Percentiles rank a stretch among this genome's conserved stretches.
Conservation (phyloP, 2,329 filamentous ascomycete genomes). For the Neonectria coccinea region DNA sequence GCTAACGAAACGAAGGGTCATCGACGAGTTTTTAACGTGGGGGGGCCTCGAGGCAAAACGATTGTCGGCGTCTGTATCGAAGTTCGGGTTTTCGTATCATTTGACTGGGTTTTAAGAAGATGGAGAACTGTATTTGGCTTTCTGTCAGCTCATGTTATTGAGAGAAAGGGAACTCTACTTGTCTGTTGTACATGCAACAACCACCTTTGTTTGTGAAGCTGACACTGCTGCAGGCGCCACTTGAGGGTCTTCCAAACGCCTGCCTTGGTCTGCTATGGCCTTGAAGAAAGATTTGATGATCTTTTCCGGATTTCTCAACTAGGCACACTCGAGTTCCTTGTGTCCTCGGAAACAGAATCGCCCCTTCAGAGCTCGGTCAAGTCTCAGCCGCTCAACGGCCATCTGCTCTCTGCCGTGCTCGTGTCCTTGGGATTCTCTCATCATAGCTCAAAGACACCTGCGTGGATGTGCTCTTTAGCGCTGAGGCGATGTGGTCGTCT, state of each 20-base stretch:
- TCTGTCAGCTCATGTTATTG: neutral
- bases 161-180: neutral
- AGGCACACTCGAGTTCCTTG: too few species aligned
- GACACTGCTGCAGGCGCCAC: neutral
- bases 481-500: neutral
- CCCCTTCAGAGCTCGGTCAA: neutral
- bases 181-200: neutral
- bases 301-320: too few species aligned
- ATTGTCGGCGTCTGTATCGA: neutral
- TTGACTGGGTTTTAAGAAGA: neutral
- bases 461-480: neutral
- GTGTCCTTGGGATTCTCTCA: neutral
- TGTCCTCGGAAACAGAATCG: neutral
- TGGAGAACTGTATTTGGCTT: neutral
- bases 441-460: neutral
- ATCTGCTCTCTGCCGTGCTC: too few species aligned
- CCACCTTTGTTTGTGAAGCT: neutral
- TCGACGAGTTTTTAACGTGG: neutral
- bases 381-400: neutral
- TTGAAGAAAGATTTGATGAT: too few species aligned
- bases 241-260: neutral
- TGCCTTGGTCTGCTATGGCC: neutral
- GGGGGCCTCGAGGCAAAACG: neutral
- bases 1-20: neutral
- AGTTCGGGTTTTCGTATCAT: neutral